Evolutionary conservation across 1,284 basidiomycete species (phyloP).

Genomic region (Rhodotorula sp.): DNA sequence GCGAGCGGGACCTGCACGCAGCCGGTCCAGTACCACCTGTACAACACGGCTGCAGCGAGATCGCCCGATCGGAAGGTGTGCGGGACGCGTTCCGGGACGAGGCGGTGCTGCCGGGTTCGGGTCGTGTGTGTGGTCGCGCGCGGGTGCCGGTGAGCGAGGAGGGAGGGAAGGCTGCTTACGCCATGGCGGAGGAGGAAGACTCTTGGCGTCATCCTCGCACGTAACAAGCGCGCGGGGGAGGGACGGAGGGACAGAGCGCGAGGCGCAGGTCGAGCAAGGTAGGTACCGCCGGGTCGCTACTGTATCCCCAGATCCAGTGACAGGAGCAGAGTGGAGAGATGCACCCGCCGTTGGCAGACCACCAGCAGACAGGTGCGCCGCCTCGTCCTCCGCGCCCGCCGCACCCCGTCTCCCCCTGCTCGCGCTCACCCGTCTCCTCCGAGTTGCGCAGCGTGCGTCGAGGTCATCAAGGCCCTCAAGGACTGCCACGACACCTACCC

Average conservation of each 20-base stretch:
- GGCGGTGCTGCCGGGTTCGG: neutral
- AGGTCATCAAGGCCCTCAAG: slow-evolving; percentile 35
- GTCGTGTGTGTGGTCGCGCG: neutral
- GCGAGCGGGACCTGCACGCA: no score
- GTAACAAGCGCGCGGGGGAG: no score
- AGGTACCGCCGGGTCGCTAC: neutral
- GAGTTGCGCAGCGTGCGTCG: slow-evolving; percentile 25
- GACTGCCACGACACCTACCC: slow-evolving; percentile 38
- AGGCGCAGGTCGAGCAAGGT: neutral
- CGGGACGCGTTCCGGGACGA: neutral
- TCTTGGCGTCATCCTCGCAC: slow-evolving; percentile 20
- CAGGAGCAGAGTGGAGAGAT: no score
- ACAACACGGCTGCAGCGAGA: no score
- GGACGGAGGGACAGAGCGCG: neutral
- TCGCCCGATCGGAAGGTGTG: no score
- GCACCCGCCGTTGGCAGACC: slow-evolving; percentile 39
- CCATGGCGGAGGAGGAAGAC: slow-evolving; percentile 31
- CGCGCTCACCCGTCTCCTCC: neutral
- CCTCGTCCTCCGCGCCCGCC: neutral
- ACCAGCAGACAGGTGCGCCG: slow-evolving; percentile 30
- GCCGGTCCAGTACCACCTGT: no score
- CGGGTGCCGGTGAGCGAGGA: neutral
- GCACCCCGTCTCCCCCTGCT: neutral
- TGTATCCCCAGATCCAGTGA: no score
- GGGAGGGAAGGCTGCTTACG: neutral